A percentile compares a stretch with the other conserved stretches of the same genome.
phyloP scores from a whole-genome alignment of 2,329 filamentous ascomycete genomes.

The Ceratocystis papillata region DNA sequence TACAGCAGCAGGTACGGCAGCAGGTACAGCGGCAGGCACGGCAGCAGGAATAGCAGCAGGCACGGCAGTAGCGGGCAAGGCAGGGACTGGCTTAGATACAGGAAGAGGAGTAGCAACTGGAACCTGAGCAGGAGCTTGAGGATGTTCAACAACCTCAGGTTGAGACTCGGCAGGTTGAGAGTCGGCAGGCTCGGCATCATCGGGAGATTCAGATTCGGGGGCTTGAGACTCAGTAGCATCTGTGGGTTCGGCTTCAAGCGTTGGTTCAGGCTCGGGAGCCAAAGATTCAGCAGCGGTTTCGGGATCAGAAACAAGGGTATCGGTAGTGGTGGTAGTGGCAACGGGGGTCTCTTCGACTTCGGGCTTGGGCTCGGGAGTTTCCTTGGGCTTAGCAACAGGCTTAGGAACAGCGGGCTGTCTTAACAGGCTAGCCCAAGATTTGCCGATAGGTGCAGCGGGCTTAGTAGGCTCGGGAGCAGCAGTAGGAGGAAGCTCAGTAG shows the following conservation, averaged over 20 bases:
- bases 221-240: conserved; percentile 31
- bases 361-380: conserved; percentile 36
- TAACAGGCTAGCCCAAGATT: conserved; percentile 69
- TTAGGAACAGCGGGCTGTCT: conserved; percentile 49
- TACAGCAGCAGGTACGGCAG: conserved; percentile 40
- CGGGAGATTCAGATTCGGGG: conserved; percentile 12
- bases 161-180: conserved; percentile 29
- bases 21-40: conserved; percentile 53
- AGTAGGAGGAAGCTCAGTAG: conserved; percentile 25
- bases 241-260: conserved; percentile 1
- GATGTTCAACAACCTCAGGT: conserved; percentile 37
- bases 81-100: conserved; percentile 54
- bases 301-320: conserved; percentile 6
- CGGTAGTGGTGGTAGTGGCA: conserved; percentile 24
- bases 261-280: conserved; percentile 17
- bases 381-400: conserved; percentile 45
- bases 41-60: conserved; percentile 60
- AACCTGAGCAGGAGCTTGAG: neutral
- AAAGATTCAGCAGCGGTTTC: conserved; percentile 6
- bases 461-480: conserved; percentile 33
- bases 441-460: conserved; percentile 35
- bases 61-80: conserved; percentile 53
- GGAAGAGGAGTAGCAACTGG: conserved; percentile 50
- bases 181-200: conserved; percentile 32
- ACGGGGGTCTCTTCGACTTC: conserved; percentile 30